A percentile compares a stretch with the other conserved stretches of the same genome.
Conservation (phyloP, 306 rosid genomes). For the Inga oerstediana region DNA sequence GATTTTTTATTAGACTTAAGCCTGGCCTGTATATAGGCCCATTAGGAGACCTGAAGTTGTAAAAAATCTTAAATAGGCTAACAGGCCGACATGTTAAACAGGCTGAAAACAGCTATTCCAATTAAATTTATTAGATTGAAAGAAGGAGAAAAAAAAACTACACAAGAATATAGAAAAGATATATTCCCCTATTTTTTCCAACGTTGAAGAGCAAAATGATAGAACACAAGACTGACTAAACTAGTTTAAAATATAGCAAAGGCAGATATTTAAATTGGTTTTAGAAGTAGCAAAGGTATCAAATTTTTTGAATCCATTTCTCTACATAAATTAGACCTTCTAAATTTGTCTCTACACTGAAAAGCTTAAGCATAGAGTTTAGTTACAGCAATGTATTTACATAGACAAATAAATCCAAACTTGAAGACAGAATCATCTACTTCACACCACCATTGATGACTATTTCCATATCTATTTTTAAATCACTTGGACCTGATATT, state of each 20-base stretch:
- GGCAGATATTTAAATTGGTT: neutral
- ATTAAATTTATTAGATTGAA: neutral
- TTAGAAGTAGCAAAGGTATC: neutral
- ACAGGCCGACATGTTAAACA: too few relatives aligned
- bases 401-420: neutral
- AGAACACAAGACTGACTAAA: neutral
- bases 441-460: conserved; percentile 63
- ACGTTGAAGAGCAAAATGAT: neutral
- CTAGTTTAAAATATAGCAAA: neutral
- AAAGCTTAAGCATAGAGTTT: neutral
- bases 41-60: too few relatives aligned
- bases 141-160: neutral
- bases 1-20: too few relatives aligned
- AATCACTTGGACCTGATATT: too few relatives aligned
- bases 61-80: too few relatives aligned
- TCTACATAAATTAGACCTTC: neutral
- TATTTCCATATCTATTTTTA: too few relatives aligned
- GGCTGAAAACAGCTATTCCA: neutral
- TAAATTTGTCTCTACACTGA: neutral
- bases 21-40: too few relatives aligned
- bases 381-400: neutral
- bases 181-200: neutral
- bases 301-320: neutral
- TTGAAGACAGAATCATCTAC: neutral
- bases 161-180: neutral